Base-by-base conservation (phyloP, 129 eudicot species). In the Tagetes erecta region DNA sequence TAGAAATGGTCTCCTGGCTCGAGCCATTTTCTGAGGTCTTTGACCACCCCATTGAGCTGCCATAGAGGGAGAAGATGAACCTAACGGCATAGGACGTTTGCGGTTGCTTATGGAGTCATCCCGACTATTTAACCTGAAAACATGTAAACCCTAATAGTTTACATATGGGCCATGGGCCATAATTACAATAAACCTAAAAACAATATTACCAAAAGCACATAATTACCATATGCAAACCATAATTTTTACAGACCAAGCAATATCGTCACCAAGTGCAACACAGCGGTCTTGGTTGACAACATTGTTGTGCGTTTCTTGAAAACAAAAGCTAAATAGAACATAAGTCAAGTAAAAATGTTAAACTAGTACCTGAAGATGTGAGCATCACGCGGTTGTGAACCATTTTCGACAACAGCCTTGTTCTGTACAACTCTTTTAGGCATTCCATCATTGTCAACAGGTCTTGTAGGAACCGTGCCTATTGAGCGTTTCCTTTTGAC, bases 1-100 rank as follows among this genome's bases (percentile, higher is more conserved):
- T 73, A 87, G 83, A 67, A 83, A 85, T 55, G 96, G 83, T 80
- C 91, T 87, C 80, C 96, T 83, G 0, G 84, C 84, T 53, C 97
- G 94, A 46, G 96, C 85, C 76, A 87, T 83, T 73, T 92, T 89
- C 72, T 85, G 91, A 30, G 96, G 96, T 78, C 96, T 85, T 83
- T 89, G 97, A 72, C 97, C 94, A 69, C 44, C 89, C 96, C 97
- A 89, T 69, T 92, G 96, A 80, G 96, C 78, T 67, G 96, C 81
- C 77, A 85, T 83, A 4, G 94, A 88, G 5, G 82, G 89, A 46
- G 78, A 60, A 20, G 78, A 74, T 63, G 78, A 63, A 20, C 70
- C 78, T 6, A 55, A n/a, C 30, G 70, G 60, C 70, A 73, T 73
- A 14, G 69, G 70, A 62, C 59, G 78, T 73, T 60, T 73, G 70